Base-by-base conservation (phyloP, 306 rosid species). In the Malus domestica region DNA sequence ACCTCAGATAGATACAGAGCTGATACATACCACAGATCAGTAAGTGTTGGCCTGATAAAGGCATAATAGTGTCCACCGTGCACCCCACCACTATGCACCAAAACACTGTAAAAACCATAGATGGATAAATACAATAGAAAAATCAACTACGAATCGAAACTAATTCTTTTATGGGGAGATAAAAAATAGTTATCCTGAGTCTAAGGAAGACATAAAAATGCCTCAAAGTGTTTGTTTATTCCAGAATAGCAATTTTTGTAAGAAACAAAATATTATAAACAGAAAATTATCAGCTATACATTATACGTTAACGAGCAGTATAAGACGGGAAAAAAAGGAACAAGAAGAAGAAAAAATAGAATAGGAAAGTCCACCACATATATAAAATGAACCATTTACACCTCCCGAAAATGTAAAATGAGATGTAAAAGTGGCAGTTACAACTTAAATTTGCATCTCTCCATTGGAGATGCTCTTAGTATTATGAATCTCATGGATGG, bases 81-180 rank as follows among this genome's bases (percentile, higher is more conserved):
- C 85, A 92, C 99, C 71, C 99, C 99, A 46, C 99, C 99, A 65
- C 99, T 96, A 88, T 96, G 99, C 73, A 96, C 99, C 93, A 96
- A 85, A 59, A 96, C 99, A 79, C 99, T 96, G 93, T 42, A 65
- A 72, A 68, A 81, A 73, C 79, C 52, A 15, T 60, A 69, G 85
- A 70, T 22, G 23, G 20, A 7, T n/a, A 32, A 77, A 33, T 55
- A 68, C 23, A 20, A 42, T 23, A 64, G n/a, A 64, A 64, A 40
- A 32, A 2, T 29, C 33, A 30, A 33, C 55, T 16, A 49, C 20
- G 1, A 49, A 49, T 49, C 8, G 3, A 49, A 49, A 16, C 55
- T 15, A 49, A 49, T 55, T 20, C 20, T n/a, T 11, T 32, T 12
- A 33, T 27, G 8, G 22, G 33, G 11, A n/a, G 55, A 49, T 49